Conservation (phyloP, 148 eudicot species). For the Persicaria maculosa region DNA sequence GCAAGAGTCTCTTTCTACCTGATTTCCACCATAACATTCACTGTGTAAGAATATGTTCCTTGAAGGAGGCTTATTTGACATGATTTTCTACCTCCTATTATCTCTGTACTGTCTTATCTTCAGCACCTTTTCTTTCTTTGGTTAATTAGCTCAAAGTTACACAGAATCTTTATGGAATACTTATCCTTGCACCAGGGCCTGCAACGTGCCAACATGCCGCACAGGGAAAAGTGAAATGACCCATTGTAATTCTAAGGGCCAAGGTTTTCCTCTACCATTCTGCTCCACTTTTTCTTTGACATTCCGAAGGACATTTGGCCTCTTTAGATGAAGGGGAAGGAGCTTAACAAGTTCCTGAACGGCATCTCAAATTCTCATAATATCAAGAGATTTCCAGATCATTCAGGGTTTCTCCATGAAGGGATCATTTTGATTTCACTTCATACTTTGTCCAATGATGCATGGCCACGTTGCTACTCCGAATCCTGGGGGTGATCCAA, state of each 20-base stretch:
- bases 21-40: neutral
- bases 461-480: neutral
- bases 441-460: neutral
- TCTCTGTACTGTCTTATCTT: neutral
- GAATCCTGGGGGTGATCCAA: neutral
- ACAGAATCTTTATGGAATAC: neutral
- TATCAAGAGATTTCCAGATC: slow-evolving; percentile 5
- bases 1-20: neutral
- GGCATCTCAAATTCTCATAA: neutral
- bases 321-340: neutral
- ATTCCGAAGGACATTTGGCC: slow-evolving; percentile 2
- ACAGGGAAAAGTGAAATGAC: slow-evolving; percentile 1
- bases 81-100: neutral
- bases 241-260: slow-evolving; percentile 10
- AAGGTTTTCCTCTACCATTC: neutral
- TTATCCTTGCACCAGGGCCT: slow-evolving; percentile 7
- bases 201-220: neutral
- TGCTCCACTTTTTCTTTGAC: neutral
- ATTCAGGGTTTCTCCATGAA: neutral
- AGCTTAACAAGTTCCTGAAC: neutral
- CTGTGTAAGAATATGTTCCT: neutral
- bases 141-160: neutral
- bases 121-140: neutral
- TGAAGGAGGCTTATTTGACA: neutral
- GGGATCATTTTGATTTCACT: neutral